phyloP scores from a whole-genome alignment of 2,329 filamentous ascomycete genomes.

The Botrytis cinerea region DNA sequence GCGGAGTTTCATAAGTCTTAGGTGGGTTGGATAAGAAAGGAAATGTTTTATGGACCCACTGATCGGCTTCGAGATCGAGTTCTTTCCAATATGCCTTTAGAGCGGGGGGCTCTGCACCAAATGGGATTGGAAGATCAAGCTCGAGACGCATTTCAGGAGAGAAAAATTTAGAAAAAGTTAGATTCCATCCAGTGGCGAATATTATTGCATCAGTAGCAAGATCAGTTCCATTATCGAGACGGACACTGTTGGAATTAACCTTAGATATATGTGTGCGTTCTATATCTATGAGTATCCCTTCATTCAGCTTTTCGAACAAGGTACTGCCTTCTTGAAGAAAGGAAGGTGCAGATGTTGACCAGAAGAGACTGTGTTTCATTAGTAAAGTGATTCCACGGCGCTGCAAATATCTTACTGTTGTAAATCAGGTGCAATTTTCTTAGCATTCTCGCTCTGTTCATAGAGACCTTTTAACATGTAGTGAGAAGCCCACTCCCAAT shows the following conservation, averaged over 20 bases:
- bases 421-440: slow-evolving; percentile 20
- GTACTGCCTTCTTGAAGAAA: slow-evolving; percentile 18
- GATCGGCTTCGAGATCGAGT: slow-evolving; percentile 8
- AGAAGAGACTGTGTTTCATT: slow-evolving; percentile 15
- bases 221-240: slow-evolving; percentile 8
- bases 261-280: slow-evolving; percentile 19
- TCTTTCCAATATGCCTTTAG: slow-evolving; percentile 17
- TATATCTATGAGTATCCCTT: slow-evolving; percentile 11
- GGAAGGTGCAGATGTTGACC: slow-evolving; percentile 21
- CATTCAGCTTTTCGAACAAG: slow-evolving; percentile 16
- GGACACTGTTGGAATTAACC: not conserved
- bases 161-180: slow-evolving; percentile 22
- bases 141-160: slow-evolving; percentile 15
- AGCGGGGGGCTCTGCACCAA: slow-evolving; percentile 5
- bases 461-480: slow-evolving; percentile 22
- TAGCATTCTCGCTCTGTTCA: slow-evolving; percentile 20
- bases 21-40: slow-evolving; percentile 25
- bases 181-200: slow-evolving; percentile 24
- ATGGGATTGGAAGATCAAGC: slow-evolving; percentile 17
- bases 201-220: slow-evolving; percentile 16
- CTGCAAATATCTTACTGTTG: slow-evolving; percentile 7
- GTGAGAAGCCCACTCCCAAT: slow-evolving; percentile 22
- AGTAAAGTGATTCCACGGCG: not conserved
- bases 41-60: slow-evolving; percentile 21
- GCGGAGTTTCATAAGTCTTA: slow-evolving; percentile 14